Evolutionary conservation across 352 stramenopile species (phyloP), one percentile per base, ranked within the genome.

Genomic region (Globisporangium spinosum): DNA sequence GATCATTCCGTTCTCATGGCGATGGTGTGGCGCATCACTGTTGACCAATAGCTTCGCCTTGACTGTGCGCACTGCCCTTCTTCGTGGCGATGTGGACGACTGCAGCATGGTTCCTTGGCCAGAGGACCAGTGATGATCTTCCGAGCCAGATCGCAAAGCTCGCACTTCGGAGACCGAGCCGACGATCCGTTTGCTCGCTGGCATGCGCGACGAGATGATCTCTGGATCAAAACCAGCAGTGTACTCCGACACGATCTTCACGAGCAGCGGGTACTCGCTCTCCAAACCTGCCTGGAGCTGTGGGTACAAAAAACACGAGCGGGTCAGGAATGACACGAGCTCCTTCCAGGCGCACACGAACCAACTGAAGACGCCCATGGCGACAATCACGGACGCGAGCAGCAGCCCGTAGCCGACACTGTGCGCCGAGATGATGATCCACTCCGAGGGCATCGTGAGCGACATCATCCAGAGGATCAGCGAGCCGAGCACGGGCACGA

Each of bases 371-470:
- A 94, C 87, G 20, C 87, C 87, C 74, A 94, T 87, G 2, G 84
- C 80, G n/a, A 94, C 72, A 8, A 94, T 75, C 10, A 92, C 83
- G 3, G 80, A 92, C 35, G 83, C 87, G 25, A 91, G 54, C 4
- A 94, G 65, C 13, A 94, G 68, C 25, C 83, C 79, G 58, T 94
- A 94, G 8, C 86, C 84, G 43, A 94, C 73, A 27, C 82, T 91
- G 53, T 94, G 86, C 9, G 86, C 86, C 38, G 86, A 94, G 38
- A 94, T 76, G 67, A 94, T 93, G 68, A 94, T 94, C 86, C 86
- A 94, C 23, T 73, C 81, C 4, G 84, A 77, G 2, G 86, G 81
- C 78, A 94, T 90, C 15, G 85, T 78, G 13, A 91, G 75, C 51
- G 86, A 80, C 81, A 94, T 82, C 34, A 94, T 79, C 80, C 83